These are phyloP conservation scores for Erythrobasidium yunnanense DNA, from an alignment of 768 basidiomycete genomes.

Conservation along the genomic window DNA sequence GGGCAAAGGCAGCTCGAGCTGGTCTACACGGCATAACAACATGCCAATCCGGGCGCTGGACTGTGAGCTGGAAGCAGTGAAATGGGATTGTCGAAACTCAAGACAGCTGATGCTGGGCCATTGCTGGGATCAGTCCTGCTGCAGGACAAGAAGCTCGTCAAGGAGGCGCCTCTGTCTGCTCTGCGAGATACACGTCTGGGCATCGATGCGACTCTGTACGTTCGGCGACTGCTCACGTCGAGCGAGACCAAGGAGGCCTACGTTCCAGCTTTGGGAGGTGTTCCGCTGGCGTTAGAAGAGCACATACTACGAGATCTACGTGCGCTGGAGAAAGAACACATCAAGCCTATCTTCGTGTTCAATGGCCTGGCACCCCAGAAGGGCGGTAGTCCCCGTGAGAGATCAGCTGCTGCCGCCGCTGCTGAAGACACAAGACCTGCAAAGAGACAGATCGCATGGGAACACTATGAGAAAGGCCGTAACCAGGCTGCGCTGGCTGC, in stretches of 20 bases:
- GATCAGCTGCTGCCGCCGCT: constrained; percentile 27
- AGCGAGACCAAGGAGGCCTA: constrained; percentile 75
- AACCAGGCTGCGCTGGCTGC: constrained; percentile 77
- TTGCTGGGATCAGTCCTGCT: constrained; percentile 13
- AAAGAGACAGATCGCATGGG: constrained; percentile 73
- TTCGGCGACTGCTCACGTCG: constrained; percentile 56
- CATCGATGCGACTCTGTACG: constrained; percentile 87
- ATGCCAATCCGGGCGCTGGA: constrained; percentile 25
- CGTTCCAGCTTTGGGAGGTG: constrained; percentile 85
- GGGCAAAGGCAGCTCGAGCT: neutral
- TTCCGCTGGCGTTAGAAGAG: constrained; percentile 65
- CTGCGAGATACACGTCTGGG: constrained; percentile 87
- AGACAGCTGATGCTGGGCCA: neutral
- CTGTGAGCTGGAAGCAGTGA: neutral
- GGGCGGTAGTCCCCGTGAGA: constrained; percentile 36
- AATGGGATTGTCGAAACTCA: neutral
- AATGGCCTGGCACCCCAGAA: constrained; percentile 65
- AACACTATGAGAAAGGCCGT: constrained; percentile 80
- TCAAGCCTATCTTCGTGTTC: constrained; percentile 99
- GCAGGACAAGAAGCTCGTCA: constrained; percentile 70
- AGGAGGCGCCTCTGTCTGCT: constrained; percentile 65
- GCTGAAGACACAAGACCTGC: constrained; percentile 53
- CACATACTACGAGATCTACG: constrained; percentile 88
- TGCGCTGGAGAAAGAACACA: constrained; percentile 72
- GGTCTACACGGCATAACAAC: no score